phyloP scores from a whole-genome alignment of 1,284 basidiomycete species.

The Anthracocystis panici-leucophaei region DNA sequence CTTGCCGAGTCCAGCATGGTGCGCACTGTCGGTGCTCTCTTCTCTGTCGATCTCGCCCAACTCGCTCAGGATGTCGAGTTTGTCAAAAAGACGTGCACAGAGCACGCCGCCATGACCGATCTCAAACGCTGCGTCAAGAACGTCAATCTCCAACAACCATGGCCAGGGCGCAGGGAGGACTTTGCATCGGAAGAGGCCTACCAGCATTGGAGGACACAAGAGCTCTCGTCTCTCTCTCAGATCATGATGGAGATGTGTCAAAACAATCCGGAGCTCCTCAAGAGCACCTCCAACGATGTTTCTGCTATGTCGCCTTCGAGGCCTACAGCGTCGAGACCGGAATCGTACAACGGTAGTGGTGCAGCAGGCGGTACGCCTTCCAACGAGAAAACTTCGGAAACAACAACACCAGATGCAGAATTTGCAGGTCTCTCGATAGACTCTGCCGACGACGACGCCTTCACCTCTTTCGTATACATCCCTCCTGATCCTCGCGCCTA shows the following conservation, averaged over 20 bases:
- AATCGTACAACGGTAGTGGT: constrained; percentile 19
- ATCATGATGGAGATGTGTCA: constrained; percentile 89
- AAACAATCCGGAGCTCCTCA: constrained; percentile 86
- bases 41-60: constrained; percentile 78
- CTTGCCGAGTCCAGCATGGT: constrained; percentile 51
- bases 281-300: constrained; percentile 72
- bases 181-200: constrained; percentile 84
- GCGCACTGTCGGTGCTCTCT: constrained; percentile 78
- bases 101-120: constrained; percentile 70
- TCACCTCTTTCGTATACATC: constrained; percentile 79
- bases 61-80: constrained; percentile 82
- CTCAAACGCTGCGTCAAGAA: constrained; percentile 87
- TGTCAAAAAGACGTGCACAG: constrained; percentile 79
- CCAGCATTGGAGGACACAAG: constrained; percentile 84
- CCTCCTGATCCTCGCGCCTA: constrained; percentile 87
- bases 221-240: constrained; percentile 85
- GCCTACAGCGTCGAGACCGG: constrained; percentile 18
- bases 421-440: constrained; percentile 27
- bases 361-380: constrained; percentile 14
- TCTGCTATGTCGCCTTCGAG: constrained; percentile 28
- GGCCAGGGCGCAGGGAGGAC: constrained; percentile 87
- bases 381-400: constrained; percentile 15
- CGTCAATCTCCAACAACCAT: constrained; percentile 83
- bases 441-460: constrained; percentile 52
- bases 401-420: constrained; percentile 38